Base-by-base conservation (phyloP, 495 filamentous ascomycete species). In the Parachaetomium inaequale region DNA sequence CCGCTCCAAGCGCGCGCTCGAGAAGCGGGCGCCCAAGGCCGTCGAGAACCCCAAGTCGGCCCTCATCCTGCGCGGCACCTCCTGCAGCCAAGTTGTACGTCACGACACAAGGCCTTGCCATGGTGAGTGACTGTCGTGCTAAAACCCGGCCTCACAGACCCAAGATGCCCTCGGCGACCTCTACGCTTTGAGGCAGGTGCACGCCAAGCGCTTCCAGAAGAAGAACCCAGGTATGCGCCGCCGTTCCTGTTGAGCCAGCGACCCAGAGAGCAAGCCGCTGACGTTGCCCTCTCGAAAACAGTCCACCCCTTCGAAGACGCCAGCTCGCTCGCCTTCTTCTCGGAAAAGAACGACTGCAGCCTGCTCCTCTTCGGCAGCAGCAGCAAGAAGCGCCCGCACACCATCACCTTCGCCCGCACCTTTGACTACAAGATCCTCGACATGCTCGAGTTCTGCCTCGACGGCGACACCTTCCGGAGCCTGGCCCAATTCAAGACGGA, bases 351-450 rank as follows among this genome's bases (percentile, higher is more conserved):
- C 72, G 94, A 98, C 76, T 85, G 90, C 66, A 87, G 87, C 46
- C 43, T 73, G 45, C 63, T 81, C 19, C 84, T 93, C 57, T 93
- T 94, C 68, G 90, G 85, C 28, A 87, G 83, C 71, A 86, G 87
- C 77, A 88, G 79, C 74, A 98, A 98, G 82, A 98, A 98, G 80
- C 84, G 94, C 19, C 94, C 93, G 11, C 91, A 98, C 74, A 87
- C 85, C 61, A 72, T 98, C 66, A 96, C 91, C 1, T 75, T 96
- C n/a, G 78, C 85, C 31, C 85, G 94, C 54, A 88, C 87, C 19
- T 98, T 96, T 70, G 82, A 85, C 72, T 81, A 88, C 75, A 89
- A 91, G 77, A 81, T 96, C 26, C 83, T 97, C 59, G 94, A 98
- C 74, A 93, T 98, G 90, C 76, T 93, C 46, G 94, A 98, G 82